Evolutionary conservation across 1,284 basidiomycete genomes (phyloP).

Genomic region (Apiotrichum veenhuisii): DNA sequence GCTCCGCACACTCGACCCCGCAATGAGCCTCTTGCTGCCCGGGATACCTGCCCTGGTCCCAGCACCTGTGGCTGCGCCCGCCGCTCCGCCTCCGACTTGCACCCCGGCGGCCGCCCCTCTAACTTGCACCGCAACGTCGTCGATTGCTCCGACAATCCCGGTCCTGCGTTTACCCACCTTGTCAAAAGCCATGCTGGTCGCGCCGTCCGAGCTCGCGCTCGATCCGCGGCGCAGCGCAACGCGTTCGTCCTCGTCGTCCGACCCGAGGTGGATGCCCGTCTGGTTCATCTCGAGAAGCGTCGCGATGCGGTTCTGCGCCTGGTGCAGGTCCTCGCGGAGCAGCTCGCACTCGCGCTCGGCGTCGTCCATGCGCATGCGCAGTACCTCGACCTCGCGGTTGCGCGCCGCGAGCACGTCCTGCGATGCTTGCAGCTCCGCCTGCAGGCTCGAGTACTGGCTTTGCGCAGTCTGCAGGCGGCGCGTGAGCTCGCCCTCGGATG

Average conservation of each 20-base stretch:
- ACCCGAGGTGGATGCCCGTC: conserved; percentile 24
- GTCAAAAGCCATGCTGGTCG: conserved; percentile 43
- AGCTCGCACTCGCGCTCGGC: conserved; percentile 46
- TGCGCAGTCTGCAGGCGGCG: conserved; percentile 71
- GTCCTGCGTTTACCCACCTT: conserved; percentile 31
- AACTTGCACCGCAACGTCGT: too few relatives aligned
- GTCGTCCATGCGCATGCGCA: conserved; percentile 43
- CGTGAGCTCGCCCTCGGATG: conserved; percentile 56
- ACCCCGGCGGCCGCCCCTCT: too few relatives aligned
- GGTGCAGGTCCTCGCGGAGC: conserved; percentile 66
- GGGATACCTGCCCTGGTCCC: too few relatives aligned
- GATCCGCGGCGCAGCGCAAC: conserved; percentile 17
- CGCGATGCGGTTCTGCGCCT: conserved; percentile 60
- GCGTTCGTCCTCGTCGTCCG: conserved; percentile 28
- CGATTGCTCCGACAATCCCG: too few relatives aligned
- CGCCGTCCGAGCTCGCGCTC: conserved; percentile 29
- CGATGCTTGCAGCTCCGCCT: conserved; percentile 71
- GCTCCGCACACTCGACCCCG: too few relatives aligned
- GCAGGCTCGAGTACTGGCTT: conserved; percentile 66
- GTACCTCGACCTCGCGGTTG: conserved; percentile 67
- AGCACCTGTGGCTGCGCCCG: too few relatives aligned
- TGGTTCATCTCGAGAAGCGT: conserved; percentile 42
- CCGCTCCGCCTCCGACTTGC: background rate
- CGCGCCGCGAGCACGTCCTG: conserved; percentile 69
- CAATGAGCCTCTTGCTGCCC: too few relatives aligned